Conservation (phyloP, 176 grass and related monocot species). For the Triticum urartu region DNA sequence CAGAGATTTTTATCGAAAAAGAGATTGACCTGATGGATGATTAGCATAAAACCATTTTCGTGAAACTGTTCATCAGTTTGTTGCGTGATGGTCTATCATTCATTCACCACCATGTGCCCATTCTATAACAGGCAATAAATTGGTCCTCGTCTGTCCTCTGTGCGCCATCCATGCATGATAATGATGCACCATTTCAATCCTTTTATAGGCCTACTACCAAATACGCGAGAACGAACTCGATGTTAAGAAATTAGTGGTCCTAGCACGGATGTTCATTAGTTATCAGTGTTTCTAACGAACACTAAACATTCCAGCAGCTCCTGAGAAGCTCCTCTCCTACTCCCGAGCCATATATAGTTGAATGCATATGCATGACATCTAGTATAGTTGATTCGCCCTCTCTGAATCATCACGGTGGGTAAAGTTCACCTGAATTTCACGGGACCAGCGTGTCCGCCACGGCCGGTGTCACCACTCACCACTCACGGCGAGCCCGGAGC, state of each 20-base stretch:
- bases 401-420: neutral
- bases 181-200: neutral
- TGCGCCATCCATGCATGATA: conserved; percentile 14
- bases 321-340: neutral
- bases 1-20: no score
- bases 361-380: neutral
- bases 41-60: neutral
- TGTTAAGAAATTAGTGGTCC: neutral
- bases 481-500: neutral
- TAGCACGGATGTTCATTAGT: neutral
- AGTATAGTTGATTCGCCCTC: neutral
- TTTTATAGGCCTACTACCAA: neutral
- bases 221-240: neutral
- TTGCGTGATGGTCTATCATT: neutral
- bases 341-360: neutral
- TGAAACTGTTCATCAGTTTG: neutral
- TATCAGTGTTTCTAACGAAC: neutral
- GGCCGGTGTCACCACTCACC: neutral
- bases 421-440: neutral
- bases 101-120: neutral
- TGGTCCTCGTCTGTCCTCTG: neutral
- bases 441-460: neutral
- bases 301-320: neutral
- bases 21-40: neutral
- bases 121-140: conserved; percentile 5